Conservation (phyloP, 345 rosid genomes). For the Pseudoturritis turrita region DNA sequence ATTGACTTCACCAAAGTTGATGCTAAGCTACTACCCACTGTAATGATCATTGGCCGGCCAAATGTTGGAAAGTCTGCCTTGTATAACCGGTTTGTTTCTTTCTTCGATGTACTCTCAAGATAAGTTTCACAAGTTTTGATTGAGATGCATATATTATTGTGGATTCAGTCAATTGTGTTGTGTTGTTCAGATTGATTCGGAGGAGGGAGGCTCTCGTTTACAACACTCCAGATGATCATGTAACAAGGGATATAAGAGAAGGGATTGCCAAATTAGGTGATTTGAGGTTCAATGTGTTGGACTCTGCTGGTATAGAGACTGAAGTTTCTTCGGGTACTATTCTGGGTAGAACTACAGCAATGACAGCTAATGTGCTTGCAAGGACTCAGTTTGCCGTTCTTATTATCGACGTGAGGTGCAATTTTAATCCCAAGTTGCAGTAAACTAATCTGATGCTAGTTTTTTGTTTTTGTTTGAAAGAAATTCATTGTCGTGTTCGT, state of each 20-base stretch:
- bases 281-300: conserved; percentile 77
- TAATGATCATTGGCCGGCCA: conserved; percentile 86
- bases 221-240: conserved; percentile 93
- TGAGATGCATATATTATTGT: not conserved
- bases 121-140: not conserved
- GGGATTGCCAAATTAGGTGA: conserved; percentile 89
- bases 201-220: conserved; percentile 94
- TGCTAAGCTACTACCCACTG: conserved; percentile 61
- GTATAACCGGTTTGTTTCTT: conserved; percentile 63
- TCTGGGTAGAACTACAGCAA: conserved; percentile 72
- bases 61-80: conserved; percentile 96
- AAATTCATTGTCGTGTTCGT: not conserved
- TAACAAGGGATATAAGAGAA: conserved; percentile 88
- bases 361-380: conserved; percentile 80
- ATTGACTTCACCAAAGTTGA: conserved; percentile 72
- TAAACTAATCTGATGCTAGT: not conserved
- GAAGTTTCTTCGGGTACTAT: conserved; percentile 86
- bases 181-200: conserved; percentile 59
- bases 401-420: conserved; percentile 76
- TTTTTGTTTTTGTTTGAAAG: not conserved
- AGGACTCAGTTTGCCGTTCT: conserved; percentile 79
- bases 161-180: not conserved
- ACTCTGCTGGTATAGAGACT: conserved; percentile 95
- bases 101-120: not conserved
- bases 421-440: not conserved